Base-by-base conservation (phyloP, 805 yeast genomes). In the Cyberlindnera sargentensis region DNA sequence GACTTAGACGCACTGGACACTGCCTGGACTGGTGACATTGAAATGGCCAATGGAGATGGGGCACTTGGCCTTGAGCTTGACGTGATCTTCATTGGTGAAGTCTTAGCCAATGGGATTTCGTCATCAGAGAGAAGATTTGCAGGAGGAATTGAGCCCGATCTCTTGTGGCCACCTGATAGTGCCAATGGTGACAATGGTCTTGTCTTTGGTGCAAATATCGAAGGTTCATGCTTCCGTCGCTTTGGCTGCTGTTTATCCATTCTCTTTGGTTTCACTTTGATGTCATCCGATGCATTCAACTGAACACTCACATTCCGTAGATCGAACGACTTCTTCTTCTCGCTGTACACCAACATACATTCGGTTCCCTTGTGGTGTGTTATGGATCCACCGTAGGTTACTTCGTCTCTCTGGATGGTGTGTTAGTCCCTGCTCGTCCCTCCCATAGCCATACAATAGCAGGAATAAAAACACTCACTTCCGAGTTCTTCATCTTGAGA, bases 151-250 rank as follows among this genome's bases (percentile, higher is more conserved):
- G 41, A 36, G 25, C 34, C 44, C 36, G 20, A 36, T 39, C 28
- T 33, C 15, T 31, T 38, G 5, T 15, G 36, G 9, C 41, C 41
- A 24, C 30, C 25, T 9, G 41, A 35, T 9, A n/a, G 33, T 27
- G 60, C 34, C 57, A 39, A 7, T n/a, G 58, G 58, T 0, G 53
- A 47, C 31, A 48, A 48, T 2, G 55, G 38, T 5, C 56, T 41
- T 6, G 44, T 34, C 33, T 53, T 56, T 11, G 60, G 57, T 26
- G 53, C 57, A 38, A 51, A 53, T n/a, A 57, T 48, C 7, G 58
- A 51, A 1, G 58, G 48, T 10, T 55, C 41, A 5, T 35, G 57
- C 26, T 45, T 47, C 10, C 50, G 43, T n/a, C 37, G 42, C 43
- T 44, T 41, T 33, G 27, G 40, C 6, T 44, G 47, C 23, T 15